Percentiles rank a stretch among this genome's conserved stretches.
Evolutionary conservation across 139 green algal genomes (phyloP).

Genomic region (Nannochloris sp.): DNA sequence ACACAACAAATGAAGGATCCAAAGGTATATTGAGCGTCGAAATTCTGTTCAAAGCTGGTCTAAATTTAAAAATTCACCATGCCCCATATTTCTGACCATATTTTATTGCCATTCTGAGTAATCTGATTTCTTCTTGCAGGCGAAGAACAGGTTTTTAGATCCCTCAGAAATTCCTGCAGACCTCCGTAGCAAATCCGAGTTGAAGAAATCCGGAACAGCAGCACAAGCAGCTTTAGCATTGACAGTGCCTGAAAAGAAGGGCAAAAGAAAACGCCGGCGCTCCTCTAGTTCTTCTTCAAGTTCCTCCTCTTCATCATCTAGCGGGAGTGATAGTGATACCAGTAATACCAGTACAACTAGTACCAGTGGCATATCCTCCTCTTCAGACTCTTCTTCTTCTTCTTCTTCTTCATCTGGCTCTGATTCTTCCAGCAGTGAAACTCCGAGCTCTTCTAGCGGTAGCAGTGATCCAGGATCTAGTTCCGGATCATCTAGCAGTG

Average conservation of each 20-base stretch:
- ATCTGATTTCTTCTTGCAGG: background rate
- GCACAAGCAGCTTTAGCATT: constrained; percentile 8
- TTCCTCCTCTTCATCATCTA: constrained; percentile 7
- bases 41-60: background rate
- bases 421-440: background rate
- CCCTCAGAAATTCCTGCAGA: constrained; percentile 43
- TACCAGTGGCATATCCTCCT: constrained; percentile 5
- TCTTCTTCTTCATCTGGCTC: constrained; percentile 8
- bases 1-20: constrained; percentile 68
- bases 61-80: too few species aligned
- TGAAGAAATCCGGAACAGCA: constrained; percentile 1
- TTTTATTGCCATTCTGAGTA: background rate
- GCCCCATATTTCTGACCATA: too few species aligned
- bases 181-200: constrained; percentile 17
- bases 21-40: constrained; percentile 16
- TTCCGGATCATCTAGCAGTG: too few species aligned
- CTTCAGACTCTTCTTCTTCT: constrained; percentile 2
- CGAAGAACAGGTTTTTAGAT: constrained; percentile 36
- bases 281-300: constrained; percentile 8
- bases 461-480: constrained; percentile 10
- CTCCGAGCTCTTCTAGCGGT: background rate
- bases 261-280: constrained; percentile 9
- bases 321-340: constrained; percentile 4
- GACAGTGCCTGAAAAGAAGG: constrained; percentile 15
- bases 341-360: constrained; percentile 15